Evolutionary conservation across 2,329 filamentous ascomycete species (phyloP).

Genomic region (Trichoderma citrinoviride): DNA sequence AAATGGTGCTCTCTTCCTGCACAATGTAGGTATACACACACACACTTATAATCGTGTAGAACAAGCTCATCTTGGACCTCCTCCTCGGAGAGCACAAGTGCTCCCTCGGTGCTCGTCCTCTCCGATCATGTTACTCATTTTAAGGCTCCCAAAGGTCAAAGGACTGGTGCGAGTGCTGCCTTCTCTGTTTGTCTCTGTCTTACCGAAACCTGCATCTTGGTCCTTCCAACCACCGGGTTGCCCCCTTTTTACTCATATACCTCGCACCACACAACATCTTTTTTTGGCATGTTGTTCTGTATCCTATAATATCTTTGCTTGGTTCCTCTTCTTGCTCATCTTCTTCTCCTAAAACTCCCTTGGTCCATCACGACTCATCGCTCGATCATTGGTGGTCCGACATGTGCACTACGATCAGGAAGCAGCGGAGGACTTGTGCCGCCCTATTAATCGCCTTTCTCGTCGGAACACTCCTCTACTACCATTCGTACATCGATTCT

Average conservation of each 20-base stretch:
- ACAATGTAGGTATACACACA: too few species aligned
- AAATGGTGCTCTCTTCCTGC: too few species aligned
- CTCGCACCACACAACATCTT: not conserved
- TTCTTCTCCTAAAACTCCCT: not conserved
- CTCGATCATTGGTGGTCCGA: not conserved
- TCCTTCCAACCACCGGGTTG: slow-evolving; percentile 1
- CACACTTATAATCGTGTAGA: too few species aligned
- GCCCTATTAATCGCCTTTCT: slow-evolving; percentile 12
- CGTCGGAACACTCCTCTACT: slow-evolving; percentile 14
- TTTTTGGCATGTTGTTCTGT: not conserved
- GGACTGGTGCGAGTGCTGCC: not conserved
- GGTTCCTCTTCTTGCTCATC: not conserved
- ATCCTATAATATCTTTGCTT: not conserved
- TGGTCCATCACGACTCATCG: not conserved
- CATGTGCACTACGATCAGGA: slow-evolving; percentile 18
- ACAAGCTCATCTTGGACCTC: too few species aligned
- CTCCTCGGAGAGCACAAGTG: not conserved
- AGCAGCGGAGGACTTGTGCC: slow-evolving; percentile 19
- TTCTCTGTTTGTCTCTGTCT: slow-evolving; percentile 8
- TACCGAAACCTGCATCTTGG: not conserved
- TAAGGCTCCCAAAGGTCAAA: not conserved
- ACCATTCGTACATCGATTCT: slow-evolving; percentile 19
- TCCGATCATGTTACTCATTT: not conserved
- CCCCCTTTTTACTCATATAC: not conserved
- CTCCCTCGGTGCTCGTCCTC: not conserved